These are phyloP conservation scores for Lepraria neglecta DNA, from an alignment of 495 filamentous ascomycete genomes.

Conservation along the genomic window DNA sequence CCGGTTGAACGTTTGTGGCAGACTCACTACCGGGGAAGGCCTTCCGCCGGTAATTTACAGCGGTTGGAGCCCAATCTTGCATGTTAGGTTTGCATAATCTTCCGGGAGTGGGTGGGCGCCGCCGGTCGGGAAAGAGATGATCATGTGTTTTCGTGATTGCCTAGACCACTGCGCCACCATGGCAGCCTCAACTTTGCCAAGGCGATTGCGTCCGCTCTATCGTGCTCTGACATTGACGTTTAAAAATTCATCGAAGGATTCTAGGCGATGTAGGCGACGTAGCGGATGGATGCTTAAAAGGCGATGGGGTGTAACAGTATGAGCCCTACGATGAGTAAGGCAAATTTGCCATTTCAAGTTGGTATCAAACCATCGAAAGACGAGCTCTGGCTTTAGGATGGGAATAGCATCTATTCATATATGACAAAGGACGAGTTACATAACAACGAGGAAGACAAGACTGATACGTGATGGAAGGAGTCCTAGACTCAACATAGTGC, in stretches of 20 bases:
- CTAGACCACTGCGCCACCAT: not conserved
- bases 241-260: not conserved
- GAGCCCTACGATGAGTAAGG: too few relatives aligned
- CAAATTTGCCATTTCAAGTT: too few relatives aligned
- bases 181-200: not conserved
- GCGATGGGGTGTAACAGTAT: too few relatives aligned
- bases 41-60: not conserved
- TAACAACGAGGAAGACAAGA: too few relatives aligned
- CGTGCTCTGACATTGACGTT: not conserved
- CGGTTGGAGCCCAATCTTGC: conserved; percentile 1
- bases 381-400: too few relatives aligned
- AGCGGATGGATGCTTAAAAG: too few relatives aligned
- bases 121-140: not conserved
- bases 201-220: not conserved
- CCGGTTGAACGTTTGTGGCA: not conserved
- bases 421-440: too few relatives aligned
- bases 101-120: not conserved
- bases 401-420: too few relatives aligned
- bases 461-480: too few relatives aligned
- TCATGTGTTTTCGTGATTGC: conserved; percentile 5
- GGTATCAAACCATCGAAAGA: too few relatives aligned
- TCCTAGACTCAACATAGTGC: too few relatives aligned
- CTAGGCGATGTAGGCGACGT: too few relatives aligned
- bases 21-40: not conserved
- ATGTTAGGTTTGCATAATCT: not conserved